Base-by-base conservation (phyloP, 768 basidiomycete genomes). In the Podaxis rugospora region DNA sequence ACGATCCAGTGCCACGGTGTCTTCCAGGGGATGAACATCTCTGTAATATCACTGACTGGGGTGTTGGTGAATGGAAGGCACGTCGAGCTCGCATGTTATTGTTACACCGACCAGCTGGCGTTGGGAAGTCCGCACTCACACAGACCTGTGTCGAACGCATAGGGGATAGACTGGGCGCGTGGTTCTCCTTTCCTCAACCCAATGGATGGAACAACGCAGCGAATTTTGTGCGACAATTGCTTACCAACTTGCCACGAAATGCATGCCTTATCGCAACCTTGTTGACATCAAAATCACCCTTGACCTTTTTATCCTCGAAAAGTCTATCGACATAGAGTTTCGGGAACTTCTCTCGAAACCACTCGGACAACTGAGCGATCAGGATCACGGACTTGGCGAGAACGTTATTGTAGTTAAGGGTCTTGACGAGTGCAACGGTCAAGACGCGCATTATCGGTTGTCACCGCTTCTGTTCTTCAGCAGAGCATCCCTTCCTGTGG, bases 221-320 rank as follows among this genome's bases (percentile, higher is more conserved):
- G 1, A 44, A 52, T 13, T 42, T 71, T 0, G 62, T 71, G 51
- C 56, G 3, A 70, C 68, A 1, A 36, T 73, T 4, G 65, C 67
- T 18, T 70, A 66, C 14, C 67, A 72, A 37, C 64, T 73, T 13
- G 66, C 66, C 5, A 35, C 51, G n/a, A 53, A 37, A 36, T n/a
- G 35, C 16, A 14, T n/a, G n/a, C 2, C 28, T 11, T 53, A 53
- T 9, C 18, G n/a, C 7, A 36, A 4, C 14, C 5, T 25, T 10
- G 21, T 55, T 9, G 36, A 55, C 10, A 28, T 11, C 11, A 40
- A 16, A 9, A 40, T 53, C 11, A 5, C 13, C 7, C 9, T 6
- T 21, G 51, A 53, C 35, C 51, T 35, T 16, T n/a, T 10, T 16
- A 10, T 53, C n/a, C 16, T 36, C 51, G 28, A 35, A 9, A 53